Percentiles rank a stretch among this genome's conserved stretches.
Evolutionary conservation across 495 filamentous ascomycete genomes (phyloP).

Genomic region (Xylaria longipes): DNA sequence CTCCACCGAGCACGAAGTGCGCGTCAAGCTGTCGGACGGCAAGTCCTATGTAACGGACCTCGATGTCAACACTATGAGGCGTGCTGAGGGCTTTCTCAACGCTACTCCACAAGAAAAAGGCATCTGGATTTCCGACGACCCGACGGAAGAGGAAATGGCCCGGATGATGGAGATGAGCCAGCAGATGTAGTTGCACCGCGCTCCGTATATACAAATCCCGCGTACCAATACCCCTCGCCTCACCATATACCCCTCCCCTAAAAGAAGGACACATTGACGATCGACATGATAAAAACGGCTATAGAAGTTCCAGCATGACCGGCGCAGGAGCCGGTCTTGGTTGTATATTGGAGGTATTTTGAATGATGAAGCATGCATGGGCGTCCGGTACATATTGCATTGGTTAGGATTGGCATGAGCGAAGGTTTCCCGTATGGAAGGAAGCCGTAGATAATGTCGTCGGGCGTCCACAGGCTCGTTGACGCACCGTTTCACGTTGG

Average conservation of each 20-base stretch:
- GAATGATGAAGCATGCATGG: slow-evolving; percentile 23
- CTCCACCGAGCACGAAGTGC: slow-evolving; percentile 91
- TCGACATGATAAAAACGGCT: slow-evolving; percentile 23
- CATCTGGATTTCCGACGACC: slow-evolving; percentile 68
- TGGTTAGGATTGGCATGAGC: slow-evolving; percentile 8
- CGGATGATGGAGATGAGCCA: slow-evolving; percentile 49
- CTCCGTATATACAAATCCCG: neutral
- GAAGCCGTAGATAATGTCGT: slow-evolving; percentile 5
- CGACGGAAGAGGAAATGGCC: slow-evolving; percentile 53
- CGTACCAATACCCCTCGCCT: neutral
- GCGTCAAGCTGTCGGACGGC: slow-evolving; percentile 73
- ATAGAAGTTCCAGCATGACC: slow-evolving; percentile 22
- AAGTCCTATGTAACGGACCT: slow-evolving; percentile 89
- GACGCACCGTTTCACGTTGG: neutral
- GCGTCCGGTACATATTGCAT: slow-evolving; percentile 27
- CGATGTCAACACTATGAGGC: slow-evolving; percentile 86
- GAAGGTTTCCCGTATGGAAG: neutral
- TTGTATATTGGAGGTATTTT: slow-evolving; percentile 22
- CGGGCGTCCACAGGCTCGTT: slow-evolving; percentile 16
- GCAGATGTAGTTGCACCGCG: slow-evolving; percentile 16
- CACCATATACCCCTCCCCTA: neutral
- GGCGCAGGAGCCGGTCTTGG: slow-evolving; percentile 16
- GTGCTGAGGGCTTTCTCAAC: slow-evolving; percentile 78
- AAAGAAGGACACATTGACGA: slow-evolving; percentile 20
- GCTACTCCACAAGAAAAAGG: slow-evolving; percentile 86